Conservation (phyloP, 2,329 filamentous ascomycete species). For the Karstenula rhodostoma region DNA sequence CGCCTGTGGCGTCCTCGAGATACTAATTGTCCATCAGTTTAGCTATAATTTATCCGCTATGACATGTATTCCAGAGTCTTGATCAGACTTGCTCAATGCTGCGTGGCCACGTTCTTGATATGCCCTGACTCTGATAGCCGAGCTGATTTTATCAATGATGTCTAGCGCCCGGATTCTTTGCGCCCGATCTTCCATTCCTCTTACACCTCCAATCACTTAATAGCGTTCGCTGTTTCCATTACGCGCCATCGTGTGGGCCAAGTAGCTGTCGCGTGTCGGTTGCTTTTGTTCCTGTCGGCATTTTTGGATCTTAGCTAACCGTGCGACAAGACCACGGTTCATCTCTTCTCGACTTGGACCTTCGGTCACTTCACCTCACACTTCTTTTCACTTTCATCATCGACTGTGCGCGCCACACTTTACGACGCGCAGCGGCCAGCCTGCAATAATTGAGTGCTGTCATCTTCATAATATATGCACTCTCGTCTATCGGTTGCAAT, state of each 20-base stretch:
- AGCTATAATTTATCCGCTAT: slow-evolving; percentile 3
- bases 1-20: not conserved
- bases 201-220: slow-evolving; percentile 27
- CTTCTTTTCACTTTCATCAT: slow-evolving; percentile 31
- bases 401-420: slow-evolving; percentile 32
- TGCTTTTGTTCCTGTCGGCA: slow-evolving; percentile 20
- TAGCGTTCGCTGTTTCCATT: slow-evolving; percentile 29
- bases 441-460: not conserved
- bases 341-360: slow-evolving; percentile 42
- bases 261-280: slow-evolving; percentile 22
- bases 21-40: not conserved
- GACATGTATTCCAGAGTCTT: not conserved
- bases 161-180: slow-evolving; percentile 40
- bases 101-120: slow-evolving; percentile 33
- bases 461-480: not conserved
- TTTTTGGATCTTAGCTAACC: slow-evolving; percentile 32
- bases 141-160: slow-evolving; percentile 46
- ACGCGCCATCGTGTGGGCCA: slow-evolving; percentile 15
- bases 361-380: slow-evolving; percentile 42
- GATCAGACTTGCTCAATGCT: slow-evolving; percentile 4
- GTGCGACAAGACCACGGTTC: slow-evolving; percentile 47
- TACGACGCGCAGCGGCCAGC: slow-evolving; percentile 18
- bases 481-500: slow-evolving; percentile 3
- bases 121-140: slow-evolving; percentile 41
- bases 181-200: slow-evolving; percentile 41